Evolutionary conservation across 2,329 filamentous ascomycete genomes (phyloP), one percentile per base, ranked within the genome.

Genomic region (Apiospora marii): DNA sequence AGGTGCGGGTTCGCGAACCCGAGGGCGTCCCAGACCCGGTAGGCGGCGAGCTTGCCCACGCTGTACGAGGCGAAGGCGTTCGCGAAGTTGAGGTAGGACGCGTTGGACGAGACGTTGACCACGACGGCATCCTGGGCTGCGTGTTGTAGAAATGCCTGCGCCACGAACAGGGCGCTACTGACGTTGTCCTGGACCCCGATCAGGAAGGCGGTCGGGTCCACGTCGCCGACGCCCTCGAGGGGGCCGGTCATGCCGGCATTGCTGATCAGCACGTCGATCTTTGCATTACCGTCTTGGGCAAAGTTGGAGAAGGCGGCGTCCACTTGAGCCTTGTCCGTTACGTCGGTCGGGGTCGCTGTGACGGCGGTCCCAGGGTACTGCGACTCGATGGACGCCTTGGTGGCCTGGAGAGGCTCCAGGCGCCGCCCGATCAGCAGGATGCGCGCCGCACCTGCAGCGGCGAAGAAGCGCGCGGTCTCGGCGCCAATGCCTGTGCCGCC

Each of bases 371-470:
- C 77, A 19, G 81, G 75, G 74, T 80, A 83, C 14, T 81, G 78
- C 3, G 81, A 74, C 48, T 82, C 74, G 70, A 84, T 80, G 7
- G 75, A 76, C 41, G 79, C 74, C 76, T 84, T 82, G 64, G 82
- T 83, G n/a, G 81, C 77, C 34, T 80, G 75, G 71, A 82, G 80
- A 24, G 77, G 78, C 68, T 79, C 72, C 75, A 74, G 78, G 49
- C 79, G 78, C 27, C 86, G 83, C 34, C 85, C 85, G 0, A 87
- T 75, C 8, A 88, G 79, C 12, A 80, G 81, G 68, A 88, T 84
- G 0, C 79, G 78, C 61, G 81, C 77, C 0, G 85, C 85, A 10
- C 85, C 84, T 71, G 86, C 84, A 74, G 78, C 67, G 14, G 85
- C 85, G 70, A 87, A 88, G 74, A 76, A 78, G 34, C 70, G 77